These are phyloP conservation scores for Bolboschoenus planiculmis DNA, from an alignment of 176 grass and related monocot genomes.

Conservation along the genomic window DNA sequence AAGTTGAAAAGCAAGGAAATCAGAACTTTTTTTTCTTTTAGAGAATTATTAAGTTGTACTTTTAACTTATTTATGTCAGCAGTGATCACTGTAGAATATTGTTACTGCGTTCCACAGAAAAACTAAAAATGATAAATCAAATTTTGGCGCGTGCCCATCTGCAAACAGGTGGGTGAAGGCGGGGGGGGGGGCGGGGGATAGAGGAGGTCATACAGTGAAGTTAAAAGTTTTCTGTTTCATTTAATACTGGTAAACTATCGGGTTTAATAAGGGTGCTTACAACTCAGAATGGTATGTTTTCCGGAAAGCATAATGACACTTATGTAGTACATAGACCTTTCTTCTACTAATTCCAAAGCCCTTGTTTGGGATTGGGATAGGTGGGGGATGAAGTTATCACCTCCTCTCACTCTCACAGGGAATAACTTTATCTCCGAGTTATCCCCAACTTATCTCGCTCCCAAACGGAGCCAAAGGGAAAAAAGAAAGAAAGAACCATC, in stretches of 20 bases:
- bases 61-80: not conserved
- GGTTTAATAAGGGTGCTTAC: not conserved
- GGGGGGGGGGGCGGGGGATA: not conserved
- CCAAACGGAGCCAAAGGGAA: too few species aligned
- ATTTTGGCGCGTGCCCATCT: not conserved
- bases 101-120: not conserved
- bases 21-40: not conserved
- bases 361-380: too few species aligned
- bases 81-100: not conserved
- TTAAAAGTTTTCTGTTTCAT: not conserved
- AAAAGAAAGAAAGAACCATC: too few species aligned
- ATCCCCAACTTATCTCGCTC: too few species aligned
- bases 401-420: too few species aligned
- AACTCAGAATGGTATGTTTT: not conserved
- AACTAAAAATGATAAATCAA: not conserved
- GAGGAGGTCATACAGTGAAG: not conserved
- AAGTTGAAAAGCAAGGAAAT: not conserved
- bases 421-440: too few species aligned
- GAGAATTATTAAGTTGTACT: not conserved
- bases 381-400: too few species aligned
- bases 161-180: not conserved
- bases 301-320: not conserved
- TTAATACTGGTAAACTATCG: not conserved
- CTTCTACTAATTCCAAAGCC: not conserved
- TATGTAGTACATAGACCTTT: not conserved